Evolutionary conservation across 176 grass and related monocot genomes (phyloP).

Genomic region (Musa beccarii): DNA sequence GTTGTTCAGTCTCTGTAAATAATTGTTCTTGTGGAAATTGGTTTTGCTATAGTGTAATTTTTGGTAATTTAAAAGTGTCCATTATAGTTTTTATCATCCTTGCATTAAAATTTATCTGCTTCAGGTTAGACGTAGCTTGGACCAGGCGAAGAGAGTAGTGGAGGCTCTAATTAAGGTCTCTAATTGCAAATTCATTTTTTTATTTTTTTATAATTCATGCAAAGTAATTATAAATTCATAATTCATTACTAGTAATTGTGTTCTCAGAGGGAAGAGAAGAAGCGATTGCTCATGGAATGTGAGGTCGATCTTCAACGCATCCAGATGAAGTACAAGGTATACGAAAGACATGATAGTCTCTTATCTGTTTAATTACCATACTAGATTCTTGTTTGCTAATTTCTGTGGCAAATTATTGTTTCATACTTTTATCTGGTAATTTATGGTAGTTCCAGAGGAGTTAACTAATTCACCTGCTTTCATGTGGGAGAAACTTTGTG

Average conservation of each 20-base stretch:
- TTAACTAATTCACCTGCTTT: too few species aligned
- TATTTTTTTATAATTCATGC: not conserved
- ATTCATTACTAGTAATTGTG: not conserved
- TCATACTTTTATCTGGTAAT: too few species aligned
- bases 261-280: conserved; percentile 85
- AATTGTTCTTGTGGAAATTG: not conserved
- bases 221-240: not conserved
- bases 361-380: not conserved
- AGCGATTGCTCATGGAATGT: conserved; percentile 68
- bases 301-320: conserved; percentile 78
- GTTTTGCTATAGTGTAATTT: not conserved
- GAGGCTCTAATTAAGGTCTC: conserved; percentile 83
- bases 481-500: too few species aligned
- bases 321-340: conserved; percentile 92
- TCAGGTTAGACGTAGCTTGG: conserved; percentile 91
- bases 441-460: too few species aligned
- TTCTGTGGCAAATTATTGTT: too few species aligned
- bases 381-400: too few species aligned
- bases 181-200: not conserved
- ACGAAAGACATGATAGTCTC: not conserved
- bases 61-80: not conserved
- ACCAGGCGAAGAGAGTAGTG: conserved; percentile 78
- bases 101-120: conserved; percentile 27
- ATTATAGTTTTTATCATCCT: conserved; percentile 8
- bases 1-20: not conserved